Evolutionary conservation across 2,329 filamentous ascomycete genomes (phyloP), one percentile per base, ranked within the genome.

Genomic region (Exophiala oligosperma): DNA sequence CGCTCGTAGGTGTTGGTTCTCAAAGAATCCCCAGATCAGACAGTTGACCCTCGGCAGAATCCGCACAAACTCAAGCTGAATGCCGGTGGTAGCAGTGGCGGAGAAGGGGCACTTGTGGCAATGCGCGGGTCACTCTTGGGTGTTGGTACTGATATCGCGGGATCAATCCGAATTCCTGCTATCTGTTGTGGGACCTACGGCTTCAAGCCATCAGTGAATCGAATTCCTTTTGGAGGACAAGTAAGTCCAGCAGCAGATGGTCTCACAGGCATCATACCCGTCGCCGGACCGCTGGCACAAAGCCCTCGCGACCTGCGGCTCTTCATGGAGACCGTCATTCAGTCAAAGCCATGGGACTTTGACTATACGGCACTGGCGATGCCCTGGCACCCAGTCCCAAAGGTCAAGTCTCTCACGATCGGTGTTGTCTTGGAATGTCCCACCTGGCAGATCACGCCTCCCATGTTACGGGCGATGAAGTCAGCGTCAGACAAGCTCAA

Each of bases 21-120:
- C 11, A 21, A 24, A 8, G 17, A 5, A 17, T 17, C 14, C 28
- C n/a, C 14, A 47, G 24, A 41, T 14, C 1, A 14, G 9, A 21
- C 24, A 49, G 28, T 46, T 54, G 32, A 54, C 29, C 28, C 38
- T n/a, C 23, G 9, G 9, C 29, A 81, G 38, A 89, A 88, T 66
- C 87, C 88, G 0, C 75, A 81, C 56, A 88, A 88, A 57, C 77
- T 82, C 1, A 73, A 77, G 23, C 74, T 86, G 24, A 84, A 81
- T 0, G 79, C 84, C 0, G 88, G 88, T 4, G 88, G 88, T 2
- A 84, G 81, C 12, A 84, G 82, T 0, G 87, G 87, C 8, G 88
- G 88, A 7, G 86, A 89, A 69, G 85, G 79, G 0, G 83, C 81
- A 0, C 70, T 88, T 12, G 64, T 88, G n/a, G 81, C 79, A 3